Base-by-base conservation (phyloP, 192 early-diverging fungal species). In the Backusella psychrophila region DNA sequence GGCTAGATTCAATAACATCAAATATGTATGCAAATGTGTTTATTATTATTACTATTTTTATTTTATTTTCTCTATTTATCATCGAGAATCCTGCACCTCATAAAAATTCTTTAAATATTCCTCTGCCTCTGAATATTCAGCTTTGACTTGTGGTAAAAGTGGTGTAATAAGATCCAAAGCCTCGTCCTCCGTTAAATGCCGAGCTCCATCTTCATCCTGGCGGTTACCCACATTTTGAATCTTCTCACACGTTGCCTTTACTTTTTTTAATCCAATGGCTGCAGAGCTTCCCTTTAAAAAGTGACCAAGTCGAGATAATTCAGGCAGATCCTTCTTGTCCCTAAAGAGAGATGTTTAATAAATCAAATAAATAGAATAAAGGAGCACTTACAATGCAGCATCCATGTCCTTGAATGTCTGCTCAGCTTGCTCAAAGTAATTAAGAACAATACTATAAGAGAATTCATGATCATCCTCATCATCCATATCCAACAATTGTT, bases 281-380 rank as follows among this genome's bases (percentile, higher is more conserved):
- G 94, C 94, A 2, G 96, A 96, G 69, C 91, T 93, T 23, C 96
- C 96, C 75, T 98, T 98, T 46, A 97, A 80, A 78, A 96, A 98
- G 74, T 98, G 96, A 6, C 96, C 96, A 26, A 96, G 83, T 36
- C 89, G 83, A 15, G 93, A 94, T 3, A 97, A 87, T 69, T 89
- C 87, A 4, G 77, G 68, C 6, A 97, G 84, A 76, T 97, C 89
- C 39, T 90, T 86, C 63, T 76, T 53, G 17, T 79, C 67, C 52
- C 90, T 90, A 75, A 12, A 69, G 63, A 12, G 6, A 39, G 34
- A 3, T 38, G 17, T 11, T 35, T 65, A 65, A 29, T 21, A 69
- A 21, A 15, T 21, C 14, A 17, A 17, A 38, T n/a, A 69, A 17
- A 38, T 9, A 69, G 7, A 14, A 26, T 2, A 8, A 63, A 5